Conservation (phyloP, 2,329 filamentous ascomycete genomes). For the Apiospora aurea region DNA sequence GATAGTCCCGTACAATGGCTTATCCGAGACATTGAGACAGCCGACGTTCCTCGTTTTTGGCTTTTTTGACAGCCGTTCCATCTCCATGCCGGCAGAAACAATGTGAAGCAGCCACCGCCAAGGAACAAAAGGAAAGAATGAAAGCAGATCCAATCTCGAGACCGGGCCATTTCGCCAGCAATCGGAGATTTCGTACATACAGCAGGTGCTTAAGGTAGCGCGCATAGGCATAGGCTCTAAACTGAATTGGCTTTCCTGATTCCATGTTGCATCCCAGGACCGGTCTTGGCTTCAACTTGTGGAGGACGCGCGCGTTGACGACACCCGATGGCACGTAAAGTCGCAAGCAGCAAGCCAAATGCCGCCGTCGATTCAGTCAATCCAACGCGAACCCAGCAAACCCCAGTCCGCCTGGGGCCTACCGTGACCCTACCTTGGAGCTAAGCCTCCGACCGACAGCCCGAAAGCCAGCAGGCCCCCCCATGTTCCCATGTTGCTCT, state of each 20-base stretch:
- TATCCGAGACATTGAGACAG: conserved; percentile 21
- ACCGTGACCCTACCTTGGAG: background rate
- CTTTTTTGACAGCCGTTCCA: conserved; percentile 10
- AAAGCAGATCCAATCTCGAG: background rate
- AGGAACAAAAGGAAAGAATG: background rate
- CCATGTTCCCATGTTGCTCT: background rate
- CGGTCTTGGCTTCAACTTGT: background rate
- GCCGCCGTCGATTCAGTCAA: conserved; percentile 8
- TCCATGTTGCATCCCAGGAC: conserved; percentile 16
- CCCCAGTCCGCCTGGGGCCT: background rate
- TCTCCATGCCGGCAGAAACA: background rate
- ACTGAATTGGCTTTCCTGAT: background rate
- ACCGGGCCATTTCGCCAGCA: background rate
- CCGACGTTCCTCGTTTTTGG: background rate
- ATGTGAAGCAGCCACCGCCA: background rate
- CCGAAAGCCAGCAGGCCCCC: background rate
- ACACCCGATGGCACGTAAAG: background rate
- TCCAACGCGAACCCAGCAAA: background rate
- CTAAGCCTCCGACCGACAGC: background rate
- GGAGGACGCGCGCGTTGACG: conserved; percentile 15
- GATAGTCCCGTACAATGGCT: background rate
- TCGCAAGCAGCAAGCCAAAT: background rate
- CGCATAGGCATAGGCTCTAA: conserved; percentile 7
- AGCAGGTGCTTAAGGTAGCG: background rate
- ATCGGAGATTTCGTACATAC: conserved; percentile 19